phyloP scores from a whole-genome alignment of 495 filamentous ascomycete genomes.

The Lophiostoma macrostomum region DNA sequence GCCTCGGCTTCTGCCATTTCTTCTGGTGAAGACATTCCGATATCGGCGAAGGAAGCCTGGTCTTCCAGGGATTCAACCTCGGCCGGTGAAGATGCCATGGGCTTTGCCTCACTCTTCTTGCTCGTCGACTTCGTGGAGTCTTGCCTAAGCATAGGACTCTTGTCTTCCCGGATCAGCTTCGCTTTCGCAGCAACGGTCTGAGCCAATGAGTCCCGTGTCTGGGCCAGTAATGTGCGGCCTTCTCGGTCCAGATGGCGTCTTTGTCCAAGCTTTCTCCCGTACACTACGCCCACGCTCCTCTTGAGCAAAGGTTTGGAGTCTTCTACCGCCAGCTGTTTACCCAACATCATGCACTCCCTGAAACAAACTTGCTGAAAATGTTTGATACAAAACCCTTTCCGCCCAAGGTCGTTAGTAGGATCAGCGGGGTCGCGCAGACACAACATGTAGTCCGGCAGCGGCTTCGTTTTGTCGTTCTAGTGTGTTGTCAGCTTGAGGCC shows the following conservation, averaged over 20 bases:
- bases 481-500: no score
- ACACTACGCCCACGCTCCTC: background rate
- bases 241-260: slow-evolving; percentile 2
- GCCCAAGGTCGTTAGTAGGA: slow-evolving; percentile 55
- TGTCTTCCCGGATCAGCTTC: background rate
- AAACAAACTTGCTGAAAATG: slow-evolving; percentile 41
- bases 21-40: background rate
- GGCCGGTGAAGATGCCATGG: no score
- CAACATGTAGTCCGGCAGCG: slow-evolving; percentile 41
- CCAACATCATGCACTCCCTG: no score
- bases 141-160: background rate
- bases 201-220: background rate
- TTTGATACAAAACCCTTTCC: slow-evolving; percentile 43
- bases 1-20: background rate
- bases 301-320: no score
- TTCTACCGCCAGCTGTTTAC: no score
- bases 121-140: background rate
- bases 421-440: slow-evolving; percentile 62
- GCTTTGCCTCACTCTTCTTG: background rate
- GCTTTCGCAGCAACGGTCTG: background rate
- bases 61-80: no score
- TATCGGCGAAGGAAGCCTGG: background rate
- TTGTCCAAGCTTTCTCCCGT: background rate
- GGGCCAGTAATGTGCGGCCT: background rate
- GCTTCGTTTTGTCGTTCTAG: slow-evolving; percentile 2